Evolutionary conservation across 345 rosid species (phyloP).

Genomic region (Populus alba): DNA sequence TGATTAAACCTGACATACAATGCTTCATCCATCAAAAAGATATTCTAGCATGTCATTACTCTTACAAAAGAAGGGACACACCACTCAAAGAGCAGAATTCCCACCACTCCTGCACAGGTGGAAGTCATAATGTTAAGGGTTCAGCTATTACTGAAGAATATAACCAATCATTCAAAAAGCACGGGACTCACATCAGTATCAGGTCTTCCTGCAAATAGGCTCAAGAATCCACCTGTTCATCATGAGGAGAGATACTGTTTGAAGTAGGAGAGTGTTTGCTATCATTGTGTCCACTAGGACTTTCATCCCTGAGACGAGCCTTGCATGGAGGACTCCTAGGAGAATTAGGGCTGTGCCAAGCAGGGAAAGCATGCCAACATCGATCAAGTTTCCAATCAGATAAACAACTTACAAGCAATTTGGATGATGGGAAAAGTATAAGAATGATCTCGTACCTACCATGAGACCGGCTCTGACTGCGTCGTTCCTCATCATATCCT

Average conservation of each 20-base stretch:
- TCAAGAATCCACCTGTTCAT: slow-evolving; percentile 38
- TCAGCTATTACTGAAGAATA: not conserved
- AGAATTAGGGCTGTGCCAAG: slow-evolving; percentile 42
- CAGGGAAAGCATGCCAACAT: slow-evolving; percentile 46
- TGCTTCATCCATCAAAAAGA: not conserved
- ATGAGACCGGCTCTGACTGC: slow-evolving; percentile 29
- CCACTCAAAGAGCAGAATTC: not conserved
- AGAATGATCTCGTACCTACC: not conserved
- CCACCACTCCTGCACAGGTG: not conserved
- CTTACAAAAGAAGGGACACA: not conserved
- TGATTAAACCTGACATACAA: not conserved
- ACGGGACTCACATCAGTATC: slow-evolving; percentile 41
- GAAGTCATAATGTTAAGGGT: not conserved
- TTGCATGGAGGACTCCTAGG: slow-evolving; percentile 31
- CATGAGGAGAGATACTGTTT: slow-evolving; percentile 40
- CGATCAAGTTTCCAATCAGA: not conserved
- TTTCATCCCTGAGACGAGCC: slow-evolving; percentile 29
- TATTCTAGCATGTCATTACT: not conserved
- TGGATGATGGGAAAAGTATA: not conserved
- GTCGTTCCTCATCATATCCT: slow-evolving; percentile 48
- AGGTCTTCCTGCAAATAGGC: slow-evolving; percentile 40
- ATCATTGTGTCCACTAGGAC: slow-evolving; percentile 42
- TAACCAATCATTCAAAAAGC: not conserved
- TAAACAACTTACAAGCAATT: not conserved
- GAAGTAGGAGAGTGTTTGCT: slow-evolving; percentile 45